Base-by-base conservation (phyloP, 805 yeast species). In the Teunomyces stri region DNA sequence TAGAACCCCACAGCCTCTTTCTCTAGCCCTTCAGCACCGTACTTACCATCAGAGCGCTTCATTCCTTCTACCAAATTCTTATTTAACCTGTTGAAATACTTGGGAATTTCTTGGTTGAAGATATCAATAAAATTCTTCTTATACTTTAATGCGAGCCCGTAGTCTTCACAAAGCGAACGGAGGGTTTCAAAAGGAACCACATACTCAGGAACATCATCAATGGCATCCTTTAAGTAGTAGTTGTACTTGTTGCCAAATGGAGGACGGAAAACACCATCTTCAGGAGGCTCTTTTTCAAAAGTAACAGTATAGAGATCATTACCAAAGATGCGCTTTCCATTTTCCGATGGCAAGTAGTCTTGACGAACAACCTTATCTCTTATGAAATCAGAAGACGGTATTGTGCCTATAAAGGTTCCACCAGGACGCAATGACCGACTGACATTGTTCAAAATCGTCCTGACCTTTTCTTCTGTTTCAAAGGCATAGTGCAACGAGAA, bases 401-500 rank as follows among this genome's bases (percentile, higher is more conserved):
- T 89, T 0, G 99, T 94, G 1, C 98, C 99, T 48, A 94, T 79
- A 55, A 95, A 92, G 47, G 76, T 74, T 0, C 99, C 99, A 2
- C 97, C 98, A 2, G 82, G 74, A 55, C 79, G 80, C 48, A 94
- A 75, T 0, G 91, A 83, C 48, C 81, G 73, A 2, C 96, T 75
- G 6, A 94, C 86, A 59, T 94, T 94, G 29, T 77, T 75, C 42
- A 94, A 69, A 55, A 91, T 71, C 40, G 76, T 79, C 53, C 89
- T 78, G 1, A 90, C 91, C 50, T 88, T 87, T 30, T 77, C 81
- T 62, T 90, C 97, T 4, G 85, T 76, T 56, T 87, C 94, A 69
- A 90, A 94, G 0, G 98, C 96, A 70, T 94, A 94, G 64, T 94
- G 99, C 65, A 94, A 71, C 49, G 96, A 88, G 67, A 94, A 94